A percentile compares a stretch with the other conserved stretches of the same genome.
Conservation (phyloP, 2,329 filamentous ascomycete genomes). For the Cladosporium cucumerinum region DNA sequence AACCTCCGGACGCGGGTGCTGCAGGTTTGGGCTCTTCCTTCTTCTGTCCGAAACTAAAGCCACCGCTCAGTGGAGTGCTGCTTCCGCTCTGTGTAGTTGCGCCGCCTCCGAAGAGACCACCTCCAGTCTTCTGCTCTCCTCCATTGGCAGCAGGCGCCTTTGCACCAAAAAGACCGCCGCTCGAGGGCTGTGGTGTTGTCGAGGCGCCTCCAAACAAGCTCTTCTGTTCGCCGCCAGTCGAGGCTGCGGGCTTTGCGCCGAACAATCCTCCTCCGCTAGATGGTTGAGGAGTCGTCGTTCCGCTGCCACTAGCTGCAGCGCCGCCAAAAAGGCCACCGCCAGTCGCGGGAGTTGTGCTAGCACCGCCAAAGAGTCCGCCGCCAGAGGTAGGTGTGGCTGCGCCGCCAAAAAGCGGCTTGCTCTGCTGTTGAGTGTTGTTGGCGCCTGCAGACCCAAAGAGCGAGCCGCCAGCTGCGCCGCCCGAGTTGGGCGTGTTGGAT, state of each 20-base stretch:
- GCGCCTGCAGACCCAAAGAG: constrained; percentile 33
- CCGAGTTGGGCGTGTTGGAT: constrained; percentile 11
- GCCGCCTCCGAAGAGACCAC: constrained; percentile 14
- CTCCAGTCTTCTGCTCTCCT: constrained; percentile 5
- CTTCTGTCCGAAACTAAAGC: constrained; percentile 19
- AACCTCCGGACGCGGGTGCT: constrained; percentile 13
- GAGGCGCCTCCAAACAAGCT: constrained; percentile 11
- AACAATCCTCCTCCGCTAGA: constrained; percentile 16
- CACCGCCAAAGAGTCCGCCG: constrained; percentile 18
- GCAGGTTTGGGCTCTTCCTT: constrained; percentile 17
- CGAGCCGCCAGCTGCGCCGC: constrained; percentile 19
- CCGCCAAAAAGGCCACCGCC: constrained; percentile 40
- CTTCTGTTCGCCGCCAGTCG: constrained; percentile 17
- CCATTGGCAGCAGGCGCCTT: constrained; percentile 10
- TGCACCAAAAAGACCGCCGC: constrained; percentile 15
- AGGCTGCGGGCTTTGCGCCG: constrained; percentile 21
- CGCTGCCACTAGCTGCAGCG: constrained; percentile 24
- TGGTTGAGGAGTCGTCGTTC: constrained; percentile 2
- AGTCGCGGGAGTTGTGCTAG: constrained; percentile 19
- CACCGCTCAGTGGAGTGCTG: constrained; percentile 13
- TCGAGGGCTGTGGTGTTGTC: constrained; percentile 9
- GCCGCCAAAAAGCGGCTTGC: constrained; percentile 22
- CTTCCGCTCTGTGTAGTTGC: constrained; percentile 10
- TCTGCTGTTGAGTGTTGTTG: constrained; percentile 22
- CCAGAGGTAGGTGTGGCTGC: constrained; percentile 22